Conservation (phyloP, 495 filamentous ascomycete species). For the Xylaria bambusicola region DNA sequence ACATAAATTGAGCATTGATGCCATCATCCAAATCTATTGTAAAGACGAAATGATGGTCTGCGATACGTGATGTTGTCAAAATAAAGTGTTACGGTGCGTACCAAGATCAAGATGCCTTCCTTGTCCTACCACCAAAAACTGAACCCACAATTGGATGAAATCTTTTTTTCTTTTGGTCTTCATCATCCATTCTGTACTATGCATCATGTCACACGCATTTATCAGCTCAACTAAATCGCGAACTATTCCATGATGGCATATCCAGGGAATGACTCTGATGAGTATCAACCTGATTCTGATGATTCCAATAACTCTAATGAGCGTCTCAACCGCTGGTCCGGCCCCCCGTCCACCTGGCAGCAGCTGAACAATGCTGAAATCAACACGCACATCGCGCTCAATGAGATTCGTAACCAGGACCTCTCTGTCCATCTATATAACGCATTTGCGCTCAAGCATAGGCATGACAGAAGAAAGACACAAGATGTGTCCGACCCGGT, state of each 20-base stretch:
- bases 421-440: constrained; percentile 79
- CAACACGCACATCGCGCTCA: constrained; percentile 56
- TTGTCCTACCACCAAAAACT: too few species aligned
- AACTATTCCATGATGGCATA: too few species aligned
- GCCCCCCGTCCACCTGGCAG: constrained; percentile 61
- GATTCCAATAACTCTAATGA: constrained; percentile 37
- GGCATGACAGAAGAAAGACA: constrained; percentile 14
- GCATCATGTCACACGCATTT: neutral
- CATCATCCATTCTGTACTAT: neutral
- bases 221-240: neutral
- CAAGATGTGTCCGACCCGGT: constrained; percentile 8
- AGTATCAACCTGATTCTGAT: constrained; percentile 24
- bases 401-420: constrained; percentile 59
- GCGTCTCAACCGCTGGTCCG: constrained; percentile 55
- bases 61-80: too few species aligned
- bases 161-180: neutral
- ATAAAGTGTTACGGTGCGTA: too few species aligned
- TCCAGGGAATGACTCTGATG: constrained; percentile 26
- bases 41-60: constrained; percentile 10
- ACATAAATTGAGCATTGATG: constrained; percentile 11
- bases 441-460: constrained; percentile 59
- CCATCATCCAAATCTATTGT: neutral
- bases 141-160: constrained; percentile 12
- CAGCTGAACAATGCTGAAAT: constrained; percentile 60
- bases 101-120: too few species aligned